Evolutionary conservation across 23 red algal species (phyloP), one percentile per base, ranked within the genome.

Genomic region (Gracilariopsis chorda): DNA sequence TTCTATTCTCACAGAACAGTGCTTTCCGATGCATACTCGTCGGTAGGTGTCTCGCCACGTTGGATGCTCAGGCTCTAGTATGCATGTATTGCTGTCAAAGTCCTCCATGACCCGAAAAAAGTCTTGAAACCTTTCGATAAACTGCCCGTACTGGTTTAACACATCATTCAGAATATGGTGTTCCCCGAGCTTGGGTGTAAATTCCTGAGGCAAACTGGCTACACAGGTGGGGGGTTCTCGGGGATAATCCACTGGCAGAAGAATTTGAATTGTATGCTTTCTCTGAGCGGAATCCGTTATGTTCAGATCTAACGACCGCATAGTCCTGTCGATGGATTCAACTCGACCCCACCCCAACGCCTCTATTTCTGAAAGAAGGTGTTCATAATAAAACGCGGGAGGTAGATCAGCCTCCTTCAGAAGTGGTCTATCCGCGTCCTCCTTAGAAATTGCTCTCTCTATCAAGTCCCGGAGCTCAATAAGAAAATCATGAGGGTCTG

Each of bases 341-440:
- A 93, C 60, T 41, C 36, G 28, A 29, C 27, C 21, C 90, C 90
- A 93, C 20, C 90, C 90, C 45, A 93, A 14, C 5, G 72, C n/a
- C 4, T 61, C 48, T 47, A 93, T 84, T 21, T 93, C 62, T 30
- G 60, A 37, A 25, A 93, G 90, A 34, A 93, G 79, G 28, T 46
- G 60, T 63, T 93, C 90, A 55, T 93, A 93, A 36, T 81, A 93
- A 46, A 48, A 41, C 23, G 90, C 78, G 24, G 88, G 73, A 25
- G 88, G 88, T 24, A 80, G 63, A 52, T 1, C 44, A 88, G 58
- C 36, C 19, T 80, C 23, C 21, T 21, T 17, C 19, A 7, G 11
- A 19, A 19, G 58, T 37, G n/a, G 13, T 55, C 30, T 48, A 14
- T 33, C 29, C 43, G 37, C 32, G 10, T 55, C 2, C 4, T 24